Conservation (phyloP, 2,329 filamentous ascomycete genomes). For the Alternaria sp. region DNA sequence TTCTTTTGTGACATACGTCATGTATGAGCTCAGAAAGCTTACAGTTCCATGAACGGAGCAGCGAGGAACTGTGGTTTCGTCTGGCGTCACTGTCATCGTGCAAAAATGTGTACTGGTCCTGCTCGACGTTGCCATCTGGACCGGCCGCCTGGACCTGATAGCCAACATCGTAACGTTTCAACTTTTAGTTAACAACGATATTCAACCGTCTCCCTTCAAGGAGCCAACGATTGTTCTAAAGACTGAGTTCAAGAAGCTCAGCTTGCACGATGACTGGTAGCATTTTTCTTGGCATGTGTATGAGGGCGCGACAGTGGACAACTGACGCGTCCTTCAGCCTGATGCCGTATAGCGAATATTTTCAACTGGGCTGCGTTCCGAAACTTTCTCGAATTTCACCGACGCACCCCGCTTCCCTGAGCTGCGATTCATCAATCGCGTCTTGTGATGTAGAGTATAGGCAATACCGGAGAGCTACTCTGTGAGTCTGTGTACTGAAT, state of each 20-base stretch:
- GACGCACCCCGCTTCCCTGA: neutral
- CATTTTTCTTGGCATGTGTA: constrained; percentile 16
- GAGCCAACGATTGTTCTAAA: neutral
- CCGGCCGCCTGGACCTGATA: too few relatives aligned
- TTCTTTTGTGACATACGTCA: neutral
- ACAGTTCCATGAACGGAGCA: constrained; percentile 4
- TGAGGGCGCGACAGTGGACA: constrained; percentile 6
- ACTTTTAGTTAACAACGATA: neutral
- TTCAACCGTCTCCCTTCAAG: neutral
- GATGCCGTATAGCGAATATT: constrained; percentile 4
- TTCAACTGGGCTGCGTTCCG: neutral
- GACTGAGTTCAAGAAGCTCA: constrained; percentile 1
- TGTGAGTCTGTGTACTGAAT: too few relatives aligned
- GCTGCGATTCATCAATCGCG: neutral
- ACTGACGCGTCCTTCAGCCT: constrained; percentile 12
- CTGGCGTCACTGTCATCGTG: constrained; percentile 15
- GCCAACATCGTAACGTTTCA: neutral
- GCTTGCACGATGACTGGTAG: constrained; percentile 6
- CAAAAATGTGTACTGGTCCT: neutral
- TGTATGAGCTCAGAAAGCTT: constrained; percentile 14
- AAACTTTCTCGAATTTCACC: neutral
- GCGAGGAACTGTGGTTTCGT: constrained; percentile 2
- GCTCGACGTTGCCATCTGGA: neutral
- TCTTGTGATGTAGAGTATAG: neutral
- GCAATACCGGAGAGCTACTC: neutral